A percentile compares a stretch with the other conserved stretches of the same genome.
phyloP scores from a whole-genome alignment of 169 alveolate genomes.

The Plasmodium malariae region DNA sequence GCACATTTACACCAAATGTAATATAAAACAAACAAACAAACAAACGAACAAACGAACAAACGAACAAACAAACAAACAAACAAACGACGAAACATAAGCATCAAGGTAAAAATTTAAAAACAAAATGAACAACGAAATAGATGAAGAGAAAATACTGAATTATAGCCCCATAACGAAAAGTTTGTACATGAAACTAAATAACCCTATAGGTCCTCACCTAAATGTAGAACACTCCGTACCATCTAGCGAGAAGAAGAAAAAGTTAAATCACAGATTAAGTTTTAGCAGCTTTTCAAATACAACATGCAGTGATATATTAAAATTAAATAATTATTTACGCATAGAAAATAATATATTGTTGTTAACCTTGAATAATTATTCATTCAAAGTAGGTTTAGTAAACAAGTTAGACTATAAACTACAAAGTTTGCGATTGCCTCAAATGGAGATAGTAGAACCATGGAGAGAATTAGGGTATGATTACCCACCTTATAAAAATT shows the following conservation, averaged over 20 bases:
- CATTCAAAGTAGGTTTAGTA: conserved; percentile 64
- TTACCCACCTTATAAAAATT: conserved; percentile 69
- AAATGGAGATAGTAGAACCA: conserved; percentile 65
- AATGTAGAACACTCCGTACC: conserved; percentile 17
- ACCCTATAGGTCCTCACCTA: conserved; percentile 55
- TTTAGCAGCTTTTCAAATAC: conserved; percentile 74
- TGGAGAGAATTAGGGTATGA: conserved; percentile 62
- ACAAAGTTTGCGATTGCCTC: conserved; percentile 73
- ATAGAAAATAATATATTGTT: conserved; percentile 58
- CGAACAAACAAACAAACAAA: no score
- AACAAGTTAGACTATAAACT: conserved; percentile 48
- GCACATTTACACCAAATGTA: not conserved
- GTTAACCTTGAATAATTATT: conserved; percentile 49
- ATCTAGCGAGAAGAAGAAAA: conserved; percentile 47
- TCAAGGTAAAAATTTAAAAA: not conserved
- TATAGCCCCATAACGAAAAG: conserved; percentile 52
- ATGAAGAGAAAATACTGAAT: not conserved
- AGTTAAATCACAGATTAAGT: conserved; percentile 20
- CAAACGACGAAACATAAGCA: no score
- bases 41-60: no score
- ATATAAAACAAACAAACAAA: not conserved
- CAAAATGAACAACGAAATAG: not conserved
- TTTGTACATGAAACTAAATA: conserved; percentile 48
- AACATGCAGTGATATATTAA: conserved; percentile 74
- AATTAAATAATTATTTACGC: conserved; percentile 36